Percentiles rank a stretch among this genome's conserved stretches.
These are phyloP conservation scores for Entomortierella lignicola DNA, from an alignment of 192 early-diverging fungal species.

Conservation along the genomic window DNA sequence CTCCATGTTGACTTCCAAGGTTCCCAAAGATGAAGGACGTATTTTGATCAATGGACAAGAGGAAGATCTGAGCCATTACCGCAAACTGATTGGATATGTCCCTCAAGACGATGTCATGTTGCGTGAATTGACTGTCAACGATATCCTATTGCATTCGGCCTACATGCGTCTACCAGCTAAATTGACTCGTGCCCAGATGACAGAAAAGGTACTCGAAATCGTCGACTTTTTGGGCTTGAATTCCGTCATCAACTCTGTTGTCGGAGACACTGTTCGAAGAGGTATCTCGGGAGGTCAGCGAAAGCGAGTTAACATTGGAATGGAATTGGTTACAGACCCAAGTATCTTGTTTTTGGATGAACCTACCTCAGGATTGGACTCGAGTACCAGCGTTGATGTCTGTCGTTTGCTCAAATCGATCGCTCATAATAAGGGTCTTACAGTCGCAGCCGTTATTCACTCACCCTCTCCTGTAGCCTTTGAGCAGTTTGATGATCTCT, in stretches of 20 bases:
- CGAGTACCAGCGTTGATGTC: constrained; percentile 73
- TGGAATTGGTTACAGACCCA: constrained; percentile 72
- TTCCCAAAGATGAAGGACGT: constrained; percentile 60
- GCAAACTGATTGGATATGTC: constrained; percentile 79
- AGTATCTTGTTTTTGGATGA: constrained; percentile 76
- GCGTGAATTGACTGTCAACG: constrained; percentile 74
- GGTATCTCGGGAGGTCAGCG: constrained; percentile 81
- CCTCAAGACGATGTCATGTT: constrained; percentile 77
- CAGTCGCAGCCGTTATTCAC: constrained; percentile 80
- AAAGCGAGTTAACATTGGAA: constrained; percentile 83
- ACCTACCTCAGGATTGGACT: constrained; percentile 78
- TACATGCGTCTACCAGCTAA: constrained; percentile 69
- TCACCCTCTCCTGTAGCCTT: constrained; percentile 74
- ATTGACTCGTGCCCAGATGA: constrained; percentile 47
- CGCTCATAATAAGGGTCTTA: constrained; percentile 68
- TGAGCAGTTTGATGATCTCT: constrained; percentile 75
- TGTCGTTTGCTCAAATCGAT: constrained; percentile 68
- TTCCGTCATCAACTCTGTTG: constrained; percentile 61
- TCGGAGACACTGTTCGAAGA: constrained; percentile 72
- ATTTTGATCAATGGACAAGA: constrained; percentile 68
- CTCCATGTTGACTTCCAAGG: constrained; percentile 73
- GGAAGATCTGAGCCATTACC: constrained; percentile 68
- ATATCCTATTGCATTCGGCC: constrained; percentile 75
- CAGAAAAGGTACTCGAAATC: constrained; percentile 67
- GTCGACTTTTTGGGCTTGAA: constrained; percentile 67